phyloP scores from a whole-genome alignment of 1,284 basidiomycete genomes.

The Porogramme epimiltina region DNA sequence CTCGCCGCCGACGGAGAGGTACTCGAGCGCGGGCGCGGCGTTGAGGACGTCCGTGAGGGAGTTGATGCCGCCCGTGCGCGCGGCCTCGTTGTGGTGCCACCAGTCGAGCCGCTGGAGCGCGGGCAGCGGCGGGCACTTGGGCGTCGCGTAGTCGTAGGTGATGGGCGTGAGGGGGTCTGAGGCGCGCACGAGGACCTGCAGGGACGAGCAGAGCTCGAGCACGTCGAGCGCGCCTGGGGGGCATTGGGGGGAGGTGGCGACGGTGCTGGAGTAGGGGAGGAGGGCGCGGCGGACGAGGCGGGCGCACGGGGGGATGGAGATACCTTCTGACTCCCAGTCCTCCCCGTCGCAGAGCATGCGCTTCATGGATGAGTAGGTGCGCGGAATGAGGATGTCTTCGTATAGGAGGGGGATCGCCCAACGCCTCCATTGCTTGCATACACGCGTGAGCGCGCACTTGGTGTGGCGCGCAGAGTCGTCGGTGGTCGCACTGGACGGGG shows the following conservation, averaged over 20 bases:
- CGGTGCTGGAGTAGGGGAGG: constrained; percentile 57
- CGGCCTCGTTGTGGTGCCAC: constrained; percentile 63
- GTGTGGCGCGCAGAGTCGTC: constrained; percentile 21
- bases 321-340: constrained; percentile 20
- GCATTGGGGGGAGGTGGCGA: constrained; percentile 37
- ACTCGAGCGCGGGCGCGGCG: constrained; percentile 54
- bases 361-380: constrained; percentile 31
- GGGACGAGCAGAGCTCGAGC: constrained; percentile 47
- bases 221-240: constrained; percentile 38
- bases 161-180: constrained; percentile 30
- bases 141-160: constrained; percentile 56
- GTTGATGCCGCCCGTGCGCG: constrained; percentile 67
- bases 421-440: constrained; percentile 56
- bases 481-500: background rate
- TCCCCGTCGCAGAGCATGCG: constrained; percentile 27
- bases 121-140: constrained; percentile 42
- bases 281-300: constrained; percentile 56
- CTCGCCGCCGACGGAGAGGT: constrained; percentile 58
- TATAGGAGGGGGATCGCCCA: constrained; percentile 51
- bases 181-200: constrained; percentile 56
- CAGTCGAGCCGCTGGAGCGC: constrained; percentile 67
- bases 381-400: constrained; percentile 50
- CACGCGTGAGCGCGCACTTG: constrained; percentile 47
- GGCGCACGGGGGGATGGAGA: constrained; percentile 25
- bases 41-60: constrained; percentile 54